A percentile compares a stretch with the other conserved stretches of the same genome.
Conservation (phyloP, 106 monocot genomes). For the Chionographis japonica region DNA sequence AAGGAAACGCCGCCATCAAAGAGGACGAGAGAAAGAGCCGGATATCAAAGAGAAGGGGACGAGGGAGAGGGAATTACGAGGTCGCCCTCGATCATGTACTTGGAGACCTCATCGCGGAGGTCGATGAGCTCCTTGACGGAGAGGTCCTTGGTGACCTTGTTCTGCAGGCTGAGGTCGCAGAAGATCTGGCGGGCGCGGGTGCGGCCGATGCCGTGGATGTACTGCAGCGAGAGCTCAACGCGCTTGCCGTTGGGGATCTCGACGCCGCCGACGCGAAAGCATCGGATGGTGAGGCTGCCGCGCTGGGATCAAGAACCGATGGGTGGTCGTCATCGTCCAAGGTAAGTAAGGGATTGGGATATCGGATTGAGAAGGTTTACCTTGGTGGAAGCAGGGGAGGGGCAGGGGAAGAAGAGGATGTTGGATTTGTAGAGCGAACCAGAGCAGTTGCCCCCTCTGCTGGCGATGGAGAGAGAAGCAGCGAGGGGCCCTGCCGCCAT, state of each 20-base stretch:
- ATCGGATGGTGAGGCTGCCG: constrained; percentile 53
- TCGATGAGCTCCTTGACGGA: too few relatives aligned
- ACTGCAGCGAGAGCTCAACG: constrained; percentile 89
- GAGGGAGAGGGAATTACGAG: too few relatives aligned
- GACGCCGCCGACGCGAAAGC: constrained; percentile 84
- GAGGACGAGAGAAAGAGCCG: too few relatives aligned
- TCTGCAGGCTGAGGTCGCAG: too few relatives aligned
- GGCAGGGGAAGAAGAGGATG: constrained; percentile 23
- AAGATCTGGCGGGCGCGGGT: too few relatives aligned
- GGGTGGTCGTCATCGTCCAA: too few relatives aligned
- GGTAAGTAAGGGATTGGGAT: not conserved
- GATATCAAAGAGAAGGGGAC: too few relatives aligned
- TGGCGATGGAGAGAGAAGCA: constrained; percentile 44
- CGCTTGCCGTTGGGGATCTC: constrained; percentile 96
- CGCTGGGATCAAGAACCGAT: not conserved
- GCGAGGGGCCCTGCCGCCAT: constrained; percentile 44
- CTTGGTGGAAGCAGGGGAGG: constrained; percentile 19
- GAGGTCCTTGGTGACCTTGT: too few relatives aligned
- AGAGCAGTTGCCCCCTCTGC: constrained; percentile 15
- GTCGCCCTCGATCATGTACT: too few relatives aligned
- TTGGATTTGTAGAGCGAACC: constrained; percentile 5
- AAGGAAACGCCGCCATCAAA: too few relatives aligned
- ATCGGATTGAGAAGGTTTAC: constrained; percentile 3
- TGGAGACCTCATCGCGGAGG: too few relatives aligned
- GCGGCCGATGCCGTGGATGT: constrained; percentile 93